phyloP scores from a whole-genome alignment of 306 rosid genomes.

The Sindora glabra region DNA sequence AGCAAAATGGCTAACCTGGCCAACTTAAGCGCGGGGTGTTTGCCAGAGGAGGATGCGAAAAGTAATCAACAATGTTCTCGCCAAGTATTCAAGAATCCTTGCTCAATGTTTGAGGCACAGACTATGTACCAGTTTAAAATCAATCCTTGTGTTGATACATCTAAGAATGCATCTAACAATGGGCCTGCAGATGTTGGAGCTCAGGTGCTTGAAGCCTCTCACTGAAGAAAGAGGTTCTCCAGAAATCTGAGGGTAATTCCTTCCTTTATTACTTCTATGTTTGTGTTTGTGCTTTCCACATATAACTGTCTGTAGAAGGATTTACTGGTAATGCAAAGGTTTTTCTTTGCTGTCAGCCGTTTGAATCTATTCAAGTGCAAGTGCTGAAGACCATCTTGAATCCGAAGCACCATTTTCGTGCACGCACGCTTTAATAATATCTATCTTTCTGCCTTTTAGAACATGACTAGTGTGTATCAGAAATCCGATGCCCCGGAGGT shows the following conservation, averaged over 20 bases:
- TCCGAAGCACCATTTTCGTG: constrained; percentile 14
- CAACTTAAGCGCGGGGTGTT: constrained; percentile 26
- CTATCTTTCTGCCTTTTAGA: constrained; percentile 10
- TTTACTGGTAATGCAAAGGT: constrained; percentile 38
- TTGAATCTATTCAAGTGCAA: constrained; percentile 29
- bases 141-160: constrained; percentile 40
- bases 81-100: constrained; percentile 29
- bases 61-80: constrained; percentile 25
- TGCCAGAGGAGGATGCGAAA: constrained; percentile 30
- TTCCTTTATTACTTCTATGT: constrained; percentile 35
- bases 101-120: constrained; percentile 24
- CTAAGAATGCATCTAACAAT: constrained; percentile 47
- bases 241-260: constrained; percentile 47
- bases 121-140: constrained; percentile 26
- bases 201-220: constrained; percentile 48
- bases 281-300: constrained; percentile 3
- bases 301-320: constrained; percentile 20
- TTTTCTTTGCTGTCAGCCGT: constrained; percentile 46
- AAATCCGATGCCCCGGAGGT: constrained; percentile 16
- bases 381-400: constrained; percentile 11
- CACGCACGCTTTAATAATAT: constrained; percentile 10
- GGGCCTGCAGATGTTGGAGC: constrained; percentile 27
- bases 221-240: constrained; percentile 30
- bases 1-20: constrained; percentile 19
- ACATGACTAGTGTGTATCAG: constrained; percentile 18